Evolutionary conservation across 306 rosid species (phyloP).

Genomic region (Corylus americana): DNA sequence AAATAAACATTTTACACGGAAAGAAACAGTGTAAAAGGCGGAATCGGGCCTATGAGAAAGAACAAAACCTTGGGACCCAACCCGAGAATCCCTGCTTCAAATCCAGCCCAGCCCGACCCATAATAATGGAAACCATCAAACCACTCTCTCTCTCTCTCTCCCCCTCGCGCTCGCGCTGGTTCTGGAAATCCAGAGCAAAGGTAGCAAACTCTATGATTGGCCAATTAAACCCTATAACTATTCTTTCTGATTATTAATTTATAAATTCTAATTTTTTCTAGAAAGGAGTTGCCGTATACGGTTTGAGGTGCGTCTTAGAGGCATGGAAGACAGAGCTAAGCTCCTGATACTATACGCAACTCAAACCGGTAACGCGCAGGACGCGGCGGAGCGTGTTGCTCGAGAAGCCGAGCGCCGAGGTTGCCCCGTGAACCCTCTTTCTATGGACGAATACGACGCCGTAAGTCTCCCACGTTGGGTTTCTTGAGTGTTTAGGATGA

Average conservation of each 20-base stretch:
- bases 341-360: constrained; percentile 71
- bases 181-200: not conserved
- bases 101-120: not conserved
- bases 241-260: not conserved
- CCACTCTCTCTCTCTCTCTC: not conserved
- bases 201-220: no score
- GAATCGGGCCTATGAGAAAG: no score
- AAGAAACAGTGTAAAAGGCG: no score
- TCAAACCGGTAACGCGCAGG: constrained; percentile 86
- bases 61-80: not conserved
- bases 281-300: not conserved
- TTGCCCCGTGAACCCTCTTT: constrained; percentile 50
- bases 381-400: constrained; percentile 75
- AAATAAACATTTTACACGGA: no score
- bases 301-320: not conserved
- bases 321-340: constrained; percentile 43
- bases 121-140: not conserved
- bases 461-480: constrained; percentile 33
- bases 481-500: not conserved
- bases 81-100: not conserved
- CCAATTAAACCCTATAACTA: not conserved
- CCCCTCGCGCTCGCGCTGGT: not conserved
- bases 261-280: no score
- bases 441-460: constrained; percentile 66
- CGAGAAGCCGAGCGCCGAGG: constrained; percentile 84